These are phyloP conservation scores for Leishmania gerbilli DNA, from an alignment of 208 protist species.

Conservation along the genomic window DNA sequence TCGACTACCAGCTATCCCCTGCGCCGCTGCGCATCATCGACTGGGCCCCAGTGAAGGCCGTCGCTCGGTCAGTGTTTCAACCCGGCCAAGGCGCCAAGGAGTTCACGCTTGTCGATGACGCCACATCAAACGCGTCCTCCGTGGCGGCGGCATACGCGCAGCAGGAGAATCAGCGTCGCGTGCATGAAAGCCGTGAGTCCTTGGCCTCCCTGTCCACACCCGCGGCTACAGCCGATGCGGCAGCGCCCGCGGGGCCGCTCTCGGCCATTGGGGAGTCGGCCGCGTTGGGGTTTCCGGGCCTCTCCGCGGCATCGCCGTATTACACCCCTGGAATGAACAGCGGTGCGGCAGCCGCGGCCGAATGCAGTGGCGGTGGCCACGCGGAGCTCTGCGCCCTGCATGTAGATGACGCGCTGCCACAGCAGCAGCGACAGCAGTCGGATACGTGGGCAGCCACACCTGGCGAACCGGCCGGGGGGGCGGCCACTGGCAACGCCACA, in stretches of 20 bases:
- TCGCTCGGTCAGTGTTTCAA: slow-evolving; percentile 30
- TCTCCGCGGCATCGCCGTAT: slow-evolving; percentile 9
- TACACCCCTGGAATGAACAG: slow-evolving; percentile 7
- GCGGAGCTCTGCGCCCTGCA: not conserved
- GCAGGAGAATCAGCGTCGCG: slow-evolving; percentile 15
- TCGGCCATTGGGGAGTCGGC: not conserved
- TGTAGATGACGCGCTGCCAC: not conserved
- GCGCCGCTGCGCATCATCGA: slow-evolving; percentile 63
- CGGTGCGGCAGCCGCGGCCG: not conserved
- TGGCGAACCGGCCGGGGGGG: not conserved
- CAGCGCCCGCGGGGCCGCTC: not conserved
- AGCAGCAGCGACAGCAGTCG: slow-evolving; percentile 4
- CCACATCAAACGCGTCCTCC: slow-evolving; percentile 8
- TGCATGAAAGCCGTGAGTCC: not conserved
- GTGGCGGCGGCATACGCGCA: slow-evolving; percentile 12
- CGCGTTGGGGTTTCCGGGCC: not conserved
- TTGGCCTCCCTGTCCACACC: not conserved
- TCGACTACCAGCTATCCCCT: slow-evolving; percentile 76
- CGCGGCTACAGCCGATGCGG: not conserved
- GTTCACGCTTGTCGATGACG: slow-evolving; percentile 16
- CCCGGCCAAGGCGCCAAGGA: not conserved
- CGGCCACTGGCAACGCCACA: not conserved
- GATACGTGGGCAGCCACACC: slow-evolving; percentile 11
- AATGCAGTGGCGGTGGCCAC: not conserved
- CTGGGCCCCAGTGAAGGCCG: slow-evolving; percentile 43